These are phyloP conservation scores for Phaeolepiota aurea DNA, from an alignment of 768 basidiomycete genomes.

Conservation along the genomic window DNA sequence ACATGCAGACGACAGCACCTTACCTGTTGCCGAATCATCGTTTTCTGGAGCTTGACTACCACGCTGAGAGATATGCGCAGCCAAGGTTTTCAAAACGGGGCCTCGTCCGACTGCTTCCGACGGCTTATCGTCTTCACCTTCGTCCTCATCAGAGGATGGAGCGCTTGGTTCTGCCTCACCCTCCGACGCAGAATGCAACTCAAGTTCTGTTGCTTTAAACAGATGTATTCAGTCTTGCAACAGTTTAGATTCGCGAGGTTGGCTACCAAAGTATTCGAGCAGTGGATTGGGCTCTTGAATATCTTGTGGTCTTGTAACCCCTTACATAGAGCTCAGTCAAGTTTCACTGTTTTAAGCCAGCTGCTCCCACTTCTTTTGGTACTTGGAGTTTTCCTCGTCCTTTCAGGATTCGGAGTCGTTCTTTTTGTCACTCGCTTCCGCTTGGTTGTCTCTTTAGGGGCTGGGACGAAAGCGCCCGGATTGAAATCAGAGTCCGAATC, in stretches of 20 bases:
- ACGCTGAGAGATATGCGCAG: slow-evolving; percentile 2
- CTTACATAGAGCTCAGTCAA: too few species aligned
- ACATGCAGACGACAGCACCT: not conserved
- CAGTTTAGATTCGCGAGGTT: slow-evolving; percentile 6
- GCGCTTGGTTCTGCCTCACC: slow-evolving; percentile 22
- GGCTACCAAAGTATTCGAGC: slow-evolving; percentile 42
- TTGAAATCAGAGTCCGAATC: slow-evolving; percentile 47
- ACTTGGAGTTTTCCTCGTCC: not conserved
- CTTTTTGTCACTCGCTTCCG: not conserved
- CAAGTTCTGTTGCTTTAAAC: slow-evolving; percentile 31
- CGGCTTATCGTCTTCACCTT: slow-evolving; percentile 15
- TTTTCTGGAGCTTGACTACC: not conserved
- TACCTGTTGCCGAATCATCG: slow-evolving; percentile 19
- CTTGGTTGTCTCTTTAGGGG: slow-evolving; percentile 16
- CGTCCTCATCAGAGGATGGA: slow-evolving; percentile 13
- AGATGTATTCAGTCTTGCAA: not conserved
- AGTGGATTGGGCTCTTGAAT: slow-evolving; percentile 30
- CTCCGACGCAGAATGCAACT: slow-evolving; percentile 46
- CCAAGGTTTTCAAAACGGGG: slow-evolving; percentile 14
- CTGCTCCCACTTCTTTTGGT: slow-evolving; percentile 5
- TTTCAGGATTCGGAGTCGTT: not conserved
- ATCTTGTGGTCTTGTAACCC: not conserved
- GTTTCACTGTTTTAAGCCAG: too few species aligned
- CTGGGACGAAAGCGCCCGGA: slow-evolving; percentile 27
- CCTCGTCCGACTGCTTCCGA: slow-evolving; percentile 8